These are phyloP conservation scores for Bruguiera sexangula DNA, from an alignment of 345 rosid genomes.

Conservation along the genomic window DNA sequence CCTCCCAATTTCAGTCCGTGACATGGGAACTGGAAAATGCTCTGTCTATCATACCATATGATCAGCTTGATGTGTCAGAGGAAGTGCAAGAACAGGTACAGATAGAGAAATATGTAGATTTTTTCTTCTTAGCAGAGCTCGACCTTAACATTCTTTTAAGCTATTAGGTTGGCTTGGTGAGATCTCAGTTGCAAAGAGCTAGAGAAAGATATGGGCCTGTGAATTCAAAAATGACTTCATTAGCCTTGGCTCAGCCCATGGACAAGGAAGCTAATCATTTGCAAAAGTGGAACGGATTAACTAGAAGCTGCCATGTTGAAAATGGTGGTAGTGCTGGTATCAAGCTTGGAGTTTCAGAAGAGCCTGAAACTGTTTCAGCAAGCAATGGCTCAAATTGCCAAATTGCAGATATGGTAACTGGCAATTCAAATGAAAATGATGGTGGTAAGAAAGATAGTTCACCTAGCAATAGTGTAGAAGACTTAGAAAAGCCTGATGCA, in stretches of 20 bases:
- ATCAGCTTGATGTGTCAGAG: conserved; percentile 68
- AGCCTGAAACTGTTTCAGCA: conserved; percentile 14
- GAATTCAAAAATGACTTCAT: conserved; percentile 43
- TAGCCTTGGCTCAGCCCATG: conserved; percentile 46
- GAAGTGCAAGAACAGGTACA: conserved; percentile 86
- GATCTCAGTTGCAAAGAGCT: conserved; percentile 79
- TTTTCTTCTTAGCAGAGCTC: neutral
- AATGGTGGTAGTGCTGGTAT: conserved; percentile 16
- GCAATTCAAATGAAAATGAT: conserved; percentile 34
- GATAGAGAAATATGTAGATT: neutral
- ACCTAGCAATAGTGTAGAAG: conserved; percentile 45
- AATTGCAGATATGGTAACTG: conserved; percentile 8
- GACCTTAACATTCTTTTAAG: neutral
- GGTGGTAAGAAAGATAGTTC: conserved; percentile 35
- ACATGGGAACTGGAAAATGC: conserved; percentile 85
- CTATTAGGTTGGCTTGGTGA: conserved; percentile 66
- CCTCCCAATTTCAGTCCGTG: conserved; percentile 74
- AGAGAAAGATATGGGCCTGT: conserved; percentile 60
- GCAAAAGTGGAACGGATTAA: conserved; percentile 14
- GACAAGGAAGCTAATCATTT: conserved; percentile 31
- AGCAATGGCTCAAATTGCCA: neutral
- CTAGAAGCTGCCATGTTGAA: conserved; percentile 26
- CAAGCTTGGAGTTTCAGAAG: conserved; percentile 34
- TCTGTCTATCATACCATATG: conserved; percentile 57
- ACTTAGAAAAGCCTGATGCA: conserved; percentile 53